Evolutionary conservation across 1,284 basidiomycete species (phyloP), one percentile per base, ranked within the genome.

Genomic region (Peniophora sp.): DNA sequence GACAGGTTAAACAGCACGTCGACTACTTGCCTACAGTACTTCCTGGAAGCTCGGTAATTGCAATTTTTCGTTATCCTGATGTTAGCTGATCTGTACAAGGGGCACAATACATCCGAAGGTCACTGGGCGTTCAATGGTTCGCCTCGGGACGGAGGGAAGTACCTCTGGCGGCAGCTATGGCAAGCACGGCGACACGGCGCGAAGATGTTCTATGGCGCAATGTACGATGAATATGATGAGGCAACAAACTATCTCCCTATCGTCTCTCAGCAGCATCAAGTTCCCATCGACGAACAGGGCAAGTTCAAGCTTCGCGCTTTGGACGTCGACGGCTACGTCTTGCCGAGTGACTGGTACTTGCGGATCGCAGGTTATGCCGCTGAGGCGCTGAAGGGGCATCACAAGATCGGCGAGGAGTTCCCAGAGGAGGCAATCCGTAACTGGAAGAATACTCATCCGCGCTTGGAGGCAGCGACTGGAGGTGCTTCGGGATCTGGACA

Each of bases 201-300:
- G 14, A 72, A 78, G n/a, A 81, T 69, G 2, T 74, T 89, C 49
- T 89, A 89, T 56, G 83, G 83, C 20, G 86, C 85, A 8, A 89
- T 89, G 86, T 89, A 86, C 85, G 88, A 90, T 58, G 86, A 88
- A 83, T 89, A 89, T 55, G 86, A 89, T 57, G 85, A 89, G 67
- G 87, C 87, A 25, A 89, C 86, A 0, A 85, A 80, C 2, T 78
- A 85, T 56, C 73, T 90, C 68, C 87, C 87, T 3, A 75, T 80
- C 20, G 77, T 87, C 1, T 64, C 78, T 46, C 69, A 74, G 52
- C 78, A 78, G 53, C 68, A 73, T 17, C 68, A 75, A 51, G 66
- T 87, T 1, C 86, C 86, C 16, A 68, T 72, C 48, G 76, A 75
- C 22, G 74, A 80, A 16, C 70, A 70, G 45, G 78, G 69, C 56